These are phyloP conservation scores for Psilocybe azurescens DNA, from an alignment of 768 basidiomycete genomes.

Conservation along the genomic window DNA sequence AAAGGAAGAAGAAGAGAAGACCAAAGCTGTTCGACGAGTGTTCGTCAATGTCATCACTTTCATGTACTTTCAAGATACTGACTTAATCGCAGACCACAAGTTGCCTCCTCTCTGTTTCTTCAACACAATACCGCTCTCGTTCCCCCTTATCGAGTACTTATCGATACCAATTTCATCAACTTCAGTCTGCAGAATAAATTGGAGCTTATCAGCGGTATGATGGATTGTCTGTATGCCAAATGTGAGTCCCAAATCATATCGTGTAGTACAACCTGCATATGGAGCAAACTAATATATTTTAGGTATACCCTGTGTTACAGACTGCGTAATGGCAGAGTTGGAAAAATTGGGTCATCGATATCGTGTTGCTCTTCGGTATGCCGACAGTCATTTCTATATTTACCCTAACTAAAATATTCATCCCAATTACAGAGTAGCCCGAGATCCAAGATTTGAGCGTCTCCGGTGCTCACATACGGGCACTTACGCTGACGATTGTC, in stretches of 20 bases:
- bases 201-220: conserved; percentile 97
- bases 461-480: conserved; percentile 91
- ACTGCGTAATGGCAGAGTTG: conserved; percentile 98
- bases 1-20: conserved; percentile 82
- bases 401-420: neutral
- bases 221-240: conserved; percentile 99
- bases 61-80: conserved; percentile 11
- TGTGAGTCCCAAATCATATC: conserved; percentile 50
- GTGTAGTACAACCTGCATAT: neutral
- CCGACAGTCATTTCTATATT: conserved; percentile 9
- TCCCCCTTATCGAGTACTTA: conserved; percentile 95
- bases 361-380: conserved; percentile 90
- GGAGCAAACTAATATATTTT: conserved; percentile 8
- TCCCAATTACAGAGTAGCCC: conserved; percentile 75
- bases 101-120: conserved; percentile 92
- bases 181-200: conserved; percentile 98
- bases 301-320: conserved; percentile 99
- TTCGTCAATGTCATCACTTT: conserved; percentile 44
- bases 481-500: conserved; percentile 99
- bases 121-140: conserved; percentile 95
- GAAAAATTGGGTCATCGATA: conserved; percentile 98
- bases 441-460: conserved; percentile 96
- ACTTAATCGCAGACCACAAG: conserved; percentile 63
- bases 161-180: conserved; percentile 99
- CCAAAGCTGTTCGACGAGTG: conserved; percentile 79